Base-by-base conservation (phyloP, 2,329 filamentous ascomycete genomes). In the Stachybotrys chartarum region DNA sequence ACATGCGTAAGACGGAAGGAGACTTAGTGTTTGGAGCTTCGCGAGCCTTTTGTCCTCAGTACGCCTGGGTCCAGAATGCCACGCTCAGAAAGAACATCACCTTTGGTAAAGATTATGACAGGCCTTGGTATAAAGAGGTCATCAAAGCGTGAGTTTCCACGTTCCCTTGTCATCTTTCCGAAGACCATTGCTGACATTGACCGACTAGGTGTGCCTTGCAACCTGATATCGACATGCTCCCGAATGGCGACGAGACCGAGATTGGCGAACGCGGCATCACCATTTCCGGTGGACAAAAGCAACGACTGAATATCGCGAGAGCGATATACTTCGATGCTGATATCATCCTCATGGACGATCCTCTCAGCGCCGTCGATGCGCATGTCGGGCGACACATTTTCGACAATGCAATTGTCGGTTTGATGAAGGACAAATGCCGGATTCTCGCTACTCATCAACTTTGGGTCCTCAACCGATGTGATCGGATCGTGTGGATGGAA, bases 191-290 rank as follows among this genome's bases (percentile, higher is more conserved):
- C 24, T 24, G 24, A 24, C 24, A n/a, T 45, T 32, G 6, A 12
- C 35, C 24, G 7, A 10, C 30, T 70, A 77, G 84, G 10, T 97
- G 93, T 69, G 91, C 93, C 1, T 77, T 97, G 10, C 79, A 87
- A 53, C 83, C 88, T 0, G 93, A 99, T 75, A 72, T 97, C 7
- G 90, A 96, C 51, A 96, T 96, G 85, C 78, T 97, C n/a, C 93
- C 93, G 0, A 83, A 88, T 56, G 89, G 91, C 14, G 94, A 97
- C 64, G 72, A 82, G 63, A 99, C 93, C 0, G 93, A 97, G 69
- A 96, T 97, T 65, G 94, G 93, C 30, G 94, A 97, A 70, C 86
- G 91, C 58, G 93, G 94, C 54, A 97, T 97, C 65, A 97, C 91
- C 1, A 88, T 97, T 1, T 96, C 91, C 17, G 93, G 94, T 55